A percentile compares a stretch with the other conserved stretches of the same genome.
phyloP scores from a whole-genome alignment of 345 rosid species.

The Capsella bursapastoris region DNA sequence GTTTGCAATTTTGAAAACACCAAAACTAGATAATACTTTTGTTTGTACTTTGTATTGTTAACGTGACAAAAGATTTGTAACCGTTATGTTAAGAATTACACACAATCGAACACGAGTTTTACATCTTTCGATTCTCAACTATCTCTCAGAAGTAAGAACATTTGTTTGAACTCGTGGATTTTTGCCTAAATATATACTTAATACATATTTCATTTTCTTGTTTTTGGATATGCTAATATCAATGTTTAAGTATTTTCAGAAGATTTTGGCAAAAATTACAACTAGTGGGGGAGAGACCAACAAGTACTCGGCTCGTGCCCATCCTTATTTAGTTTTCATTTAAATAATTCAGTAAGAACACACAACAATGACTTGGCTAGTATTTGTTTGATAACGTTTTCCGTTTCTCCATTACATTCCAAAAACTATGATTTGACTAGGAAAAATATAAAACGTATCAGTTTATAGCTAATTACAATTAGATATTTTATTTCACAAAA shows the following conservation, averaged over 20 bases:
- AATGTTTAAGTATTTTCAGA: too few relatives aligned
- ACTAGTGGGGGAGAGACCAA: too few relatives aligned
- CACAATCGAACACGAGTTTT: neutral
- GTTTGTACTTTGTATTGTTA: neutral
- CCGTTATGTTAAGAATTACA: neutral
- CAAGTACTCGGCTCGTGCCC: too few relatives aligned
- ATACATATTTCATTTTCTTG: too few relatives aligned
- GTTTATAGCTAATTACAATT: neutral
- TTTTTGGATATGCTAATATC: too few relatives aligned
- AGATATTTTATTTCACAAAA: neutral
- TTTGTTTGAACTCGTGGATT: too few relatives aligned
- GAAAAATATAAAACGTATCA: neutral
- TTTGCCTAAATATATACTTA: too few relatives aligned
- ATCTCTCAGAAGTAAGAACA: too few relatives aligned
- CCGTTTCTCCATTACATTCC: neutral
- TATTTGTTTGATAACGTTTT: neutral
- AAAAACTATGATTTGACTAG: neutral
- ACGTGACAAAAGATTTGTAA: neutral
- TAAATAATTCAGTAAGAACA: too few relatives aligned
- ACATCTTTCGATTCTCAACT: too few relatives aligned
- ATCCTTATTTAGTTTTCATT: too few relatives aligned
- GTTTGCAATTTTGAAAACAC: constrained; percentile 2
- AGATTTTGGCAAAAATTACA: too few relatives aligned
- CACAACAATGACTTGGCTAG: neutral
- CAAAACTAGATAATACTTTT: neutral